Evolutionary conservation across 2,329 filamentous ascomycete genomes (phyloP).

Genomic region (Lomentospora prolificans): DNA sequence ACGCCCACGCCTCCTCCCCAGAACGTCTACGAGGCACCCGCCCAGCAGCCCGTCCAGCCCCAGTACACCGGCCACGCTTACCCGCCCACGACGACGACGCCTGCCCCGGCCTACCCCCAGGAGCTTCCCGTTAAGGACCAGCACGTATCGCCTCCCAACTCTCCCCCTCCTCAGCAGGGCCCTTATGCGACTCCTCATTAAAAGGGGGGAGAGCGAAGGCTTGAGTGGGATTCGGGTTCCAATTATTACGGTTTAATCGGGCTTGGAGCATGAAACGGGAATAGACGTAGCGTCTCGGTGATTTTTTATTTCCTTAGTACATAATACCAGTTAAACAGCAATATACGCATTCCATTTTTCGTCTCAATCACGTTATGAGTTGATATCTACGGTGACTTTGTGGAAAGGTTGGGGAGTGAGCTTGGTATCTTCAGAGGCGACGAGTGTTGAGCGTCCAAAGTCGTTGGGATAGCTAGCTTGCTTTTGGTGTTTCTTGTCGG

Average conservation of each 20-base stretch:
- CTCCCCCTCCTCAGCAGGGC: neutral
- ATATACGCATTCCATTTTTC: no score
- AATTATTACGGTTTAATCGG: no score
- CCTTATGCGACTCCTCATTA: neutral
- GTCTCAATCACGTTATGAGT: no score
- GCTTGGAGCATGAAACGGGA: neutral
- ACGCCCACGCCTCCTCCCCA: neutral
- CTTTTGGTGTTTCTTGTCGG: no score
- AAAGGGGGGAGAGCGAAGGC: neutral
- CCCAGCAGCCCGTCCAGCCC: neutral
- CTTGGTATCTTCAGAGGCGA: no score
- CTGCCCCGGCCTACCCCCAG: neutral
- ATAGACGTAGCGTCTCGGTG: neutral
- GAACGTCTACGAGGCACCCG: conserved; percentile 3
- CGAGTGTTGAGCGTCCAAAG: no score
- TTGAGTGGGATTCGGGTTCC: neutral
- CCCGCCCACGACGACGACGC: neutral
- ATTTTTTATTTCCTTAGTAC: no score
- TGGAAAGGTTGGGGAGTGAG: no score
- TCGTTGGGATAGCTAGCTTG: no score
- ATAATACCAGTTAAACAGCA: neutral
- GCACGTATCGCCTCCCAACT: neutral
- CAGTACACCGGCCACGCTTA: conserved; percentile 1
- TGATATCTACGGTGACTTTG: no score
- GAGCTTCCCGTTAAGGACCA: conserved; percentile 6